Evolutionary conservation across 768 basidiomycete species (phyloP).

Genomic region (Tylopilus sp.): DNA sequence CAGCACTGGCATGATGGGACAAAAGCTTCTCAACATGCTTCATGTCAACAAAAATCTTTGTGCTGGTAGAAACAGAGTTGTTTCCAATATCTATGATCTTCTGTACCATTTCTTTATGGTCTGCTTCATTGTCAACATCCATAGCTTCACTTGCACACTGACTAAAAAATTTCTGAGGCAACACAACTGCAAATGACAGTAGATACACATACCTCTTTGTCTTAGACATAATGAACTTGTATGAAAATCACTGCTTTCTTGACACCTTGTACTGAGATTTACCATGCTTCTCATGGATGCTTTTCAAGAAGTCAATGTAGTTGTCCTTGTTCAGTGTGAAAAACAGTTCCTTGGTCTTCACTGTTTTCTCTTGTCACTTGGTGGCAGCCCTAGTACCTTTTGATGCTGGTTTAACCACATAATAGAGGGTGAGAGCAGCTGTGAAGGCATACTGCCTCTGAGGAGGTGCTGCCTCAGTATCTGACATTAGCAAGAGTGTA

Average conservation of each 20-base stretch:
- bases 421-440: neutral
- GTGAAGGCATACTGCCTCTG: neutral
- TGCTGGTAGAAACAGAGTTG: neutral
- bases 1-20: neutral
- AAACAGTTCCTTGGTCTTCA: neutral
- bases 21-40: neutral
- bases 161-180: neutral
- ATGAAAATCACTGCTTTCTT: neutral
- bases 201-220: neutral
- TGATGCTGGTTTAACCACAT: neutral
- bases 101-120: constrained; percentile 16
- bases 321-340: neutral
- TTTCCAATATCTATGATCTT: neutral
- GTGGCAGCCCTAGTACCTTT: neutral
- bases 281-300: neutral
- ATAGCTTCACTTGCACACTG: neutral
- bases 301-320: neutral
- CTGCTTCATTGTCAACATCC: constrained; percentile 3
- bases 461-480: too few relatives aligned
- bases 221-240: neutral
- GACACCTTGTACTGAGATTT: neutral
- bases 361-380: neutral
- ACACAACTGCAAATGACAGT: neutral
- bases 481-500: too few relatives aligned
- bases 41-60: constrained; percentile 11